Percentiles rank a stretch among this genome's conserved stretches.
phyloP scores from a whole-genome alignment of 441 rosid genomes.

The California macrophylla region DNA sequence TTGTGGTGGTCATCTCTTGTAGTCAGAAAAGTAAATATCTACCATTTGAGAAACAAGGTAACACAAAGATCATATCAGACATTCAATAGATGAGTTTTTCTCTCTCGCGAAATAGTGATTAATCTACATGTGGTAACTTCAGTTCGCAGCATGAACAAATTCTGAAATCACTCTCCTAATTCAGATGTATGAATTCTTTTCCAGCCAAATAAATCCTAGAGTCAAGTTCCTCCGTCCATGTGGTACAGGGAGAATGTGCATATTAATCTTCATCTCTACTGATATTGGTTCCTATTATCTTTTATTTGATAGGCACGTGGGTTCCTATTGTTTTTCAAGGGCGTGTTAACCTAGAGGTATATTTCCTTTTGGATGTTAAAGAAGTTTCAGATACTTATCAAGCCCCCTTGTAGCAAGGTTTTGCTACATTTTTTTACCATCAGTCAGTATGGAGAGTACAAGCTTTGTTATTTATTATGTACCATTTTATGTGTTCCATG shows the following conservation, averaged over 20 bases:
- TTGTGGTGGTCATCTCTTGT: not conserved
- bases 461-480: not conserved
- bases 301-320: not conserved
- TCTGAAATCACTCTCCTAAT: not conserved
- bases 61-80: not conserved
- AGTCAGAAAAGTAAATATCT: not conserved
- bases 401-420: not conserved
- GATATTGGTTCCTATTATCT: not conserved
- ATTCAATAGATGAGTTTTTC: not conserved
- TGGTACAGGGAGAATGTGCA: not conserved
- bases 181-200: not conserved
- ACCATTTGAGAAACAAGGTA: not conserved
- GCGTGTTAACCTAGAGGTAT: not conserved
- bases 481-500: constrained; percentile 6
- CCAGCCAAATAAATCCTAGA: not conserved
- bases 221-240: not conserved
- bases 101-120: not conserved
- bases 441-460: not conserved
- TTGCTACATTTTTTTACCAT: not conserved
- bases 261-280: not conserved
- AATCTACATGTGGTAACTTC: not conserved
- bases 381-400: not conserved
- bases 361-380: not conserved
- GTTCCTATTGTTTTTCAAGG: not conserved
- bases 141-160: not conserved